Evolutionary conservation across 2,329 filamentous ascomycete species (phyloP), one percentile per base, ranked within the genome.

Genomic region (Fusarium sp.): DNA sequence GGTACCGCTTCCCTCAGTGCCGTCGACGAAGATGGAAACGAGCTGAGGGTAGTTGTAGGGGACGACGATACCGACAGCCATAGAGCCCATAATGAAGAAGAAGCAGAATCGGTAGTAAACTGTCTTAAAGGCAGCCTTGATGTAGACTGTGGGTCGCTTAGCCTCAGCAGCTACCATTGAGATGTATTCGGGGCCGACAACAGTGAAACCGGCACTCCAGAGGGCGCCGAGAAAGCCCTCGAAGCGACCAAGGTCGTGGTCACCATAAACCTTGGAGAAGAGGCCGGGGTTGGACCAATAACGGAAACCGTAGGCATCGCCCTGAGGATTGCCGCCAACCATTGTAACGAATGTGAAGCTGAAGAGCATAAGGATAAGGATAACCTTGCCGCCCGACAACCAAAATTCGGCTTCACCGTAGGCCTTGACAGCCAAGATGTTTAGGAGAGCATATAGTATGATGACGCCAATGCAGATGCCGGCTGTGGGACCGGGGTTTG

Each of bases 341-440:
- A 94, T 93, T 49, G 88, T 89, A 71, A 95, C 84, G 74, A 95
- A 91, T n/a, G 92, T 94, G 79, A 91, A 94, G 73, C 84, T 80
- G 76, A 93, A 90, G 54, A 92, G 82, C 13, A 89, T 87, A 62
- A 89, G 81, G 70, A 91, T 91, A 46, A 92, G 82, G 23, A 92
- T 77, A 34, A 92, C 83, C 76, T 92, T 92, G 67, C 88, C 88
- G 38, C 79, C 80, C 4, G 86, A 85, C 4, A 89, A 80, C 85
- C 85, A 89, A 72, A 94, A 94, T 74, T 94, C 92, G 12, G 89
- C 86, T 75, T 92, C 89, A 67, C 90, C 90, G 72, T 89, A 92
- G 79, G 81, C 88, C 65, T 87, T 84, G 36, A 91, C 89, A 31
- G 88, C 88, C 64, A 92, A 84, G 41, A 91, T 73, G 72, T 92